Percentiles rank a stretch among this genome's conserved stretches.
These are phyloP conservation scores for Magnaporthiopsis rhizophila DNA, from an alignment of 2,329 filamentous ascomycete genomes.

Conservation along the genomic window DNA sequence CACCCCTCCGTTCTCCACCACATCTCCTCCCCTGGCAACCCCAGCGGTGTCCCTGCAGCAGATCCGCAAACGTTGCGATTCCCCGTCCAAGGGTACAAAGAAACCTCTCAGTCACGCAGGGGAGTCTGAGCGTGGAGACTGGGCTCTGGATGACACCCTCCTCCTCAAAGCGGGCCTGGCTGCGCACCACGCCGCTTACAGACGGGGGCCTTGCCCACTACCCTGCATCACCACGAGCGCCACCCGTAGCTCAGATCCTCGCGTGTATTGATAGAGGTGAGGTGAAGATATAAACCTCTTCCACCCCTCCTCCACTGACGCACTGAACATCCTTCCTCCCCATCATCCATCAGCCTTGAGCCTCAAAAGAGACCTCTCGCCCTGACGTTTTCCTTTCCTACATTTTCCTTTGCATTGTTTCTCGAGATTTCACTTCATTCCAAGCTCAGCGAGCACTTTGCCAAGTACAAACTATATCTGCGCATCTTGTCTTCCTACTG, in stretches of 20 bases:
- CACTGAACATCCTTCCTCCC: neutral
- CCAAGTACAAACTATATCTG: neutral
- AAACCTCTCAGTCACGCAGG: neutral
- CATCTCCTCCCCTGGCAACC: neutral
- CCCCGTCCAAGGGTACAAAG: neutral
- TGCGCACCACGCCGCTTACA: neutral
- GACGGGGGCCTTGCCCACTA: neutral
- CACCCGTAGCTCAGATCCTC: neutral
- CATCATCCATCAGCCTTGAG: neutral
- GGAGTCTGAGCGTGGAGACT: neutral
- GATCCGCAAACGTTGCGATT: neutral
- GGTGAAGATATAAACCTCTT: neutral
- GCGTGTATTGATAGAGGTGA: neutral
- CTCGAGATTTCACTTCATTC: neutral
- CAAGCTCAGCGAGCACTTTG: constrained; percentile 4
- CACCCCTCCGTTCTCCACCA: neutral
- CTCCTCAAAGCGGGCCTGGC: neutral
- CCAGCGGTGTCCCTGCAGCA: neutral
- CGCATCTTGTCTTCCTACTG: no score
- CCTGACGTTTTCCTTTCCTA: neutral
- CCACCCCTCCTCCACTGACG: neutral
- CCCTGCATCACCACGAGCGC: neutral
- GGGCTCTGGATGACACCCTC: neutral
- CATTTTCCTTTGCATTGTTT: neutral
- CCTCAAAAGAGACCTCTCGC: neutral